Percentiles rank a stretch among this genome's conserved stretches.
phyloP scores from a whole-genome alignment of 352 stramenopile genomes.

The Phytophthora crassamura region DNA sequence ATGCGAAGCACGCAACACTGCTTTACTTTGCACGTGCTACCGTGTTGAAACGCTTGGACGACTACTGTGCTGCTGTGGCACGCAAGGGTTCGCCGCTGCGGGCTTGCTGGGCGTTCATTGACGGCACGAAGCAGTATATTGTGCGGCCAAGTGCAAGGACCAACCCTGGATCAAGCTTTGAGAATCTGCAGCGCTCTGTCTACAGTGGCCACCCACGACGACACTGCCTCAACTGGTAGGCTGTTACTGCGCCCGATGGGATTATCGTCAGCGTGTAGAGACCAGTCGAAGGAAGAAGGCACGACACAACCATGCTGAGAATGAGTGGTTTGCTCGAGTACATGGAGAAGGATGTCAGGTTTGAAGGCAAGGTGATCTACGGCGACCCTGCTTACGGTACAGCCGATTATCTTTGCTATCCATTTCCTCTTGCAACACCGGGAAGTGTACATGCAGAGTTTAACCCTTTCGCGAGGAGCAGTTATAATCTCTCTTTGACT shows the following conservation, averaged over 20 bases:
- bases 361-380: constrained; percentile 7
- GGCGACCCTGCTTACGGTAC: constrained; percentile 3
- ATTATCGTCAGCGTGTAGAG: neutral
- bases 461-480: too few species aligned
- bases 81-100: neutral
- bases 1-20: neutral
- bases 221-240: constrained; percentile 7
- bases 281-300: neutral
- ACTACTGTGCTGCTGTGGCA: neutral
- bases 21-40: neutral
- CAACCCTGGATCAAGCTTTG: neutral
- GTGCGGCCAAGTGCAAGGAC: neutral
- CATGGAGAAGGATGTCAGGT: neutral
- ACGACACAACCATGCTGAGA: constrained; percentile 1
- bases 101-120: constrained; percentile 6
- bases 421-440: neutral
- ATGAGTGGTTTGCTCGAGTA: constrained; percentile 6
- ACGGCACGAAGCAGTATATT: constrained; percentile 5
- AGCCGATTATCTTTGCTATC: neutral
- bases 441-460: neutral
- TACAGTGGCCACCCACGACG: constrained; percentile 4
- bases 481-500: too few species aligned
- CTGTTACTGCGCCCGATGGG: neutral
- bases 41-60: neutral
- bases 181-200: constrained; percentile 8